phyloP scores from a whole-genome alignment of 305 asterid genomes.

The Coffea humblotiana region DNA sequence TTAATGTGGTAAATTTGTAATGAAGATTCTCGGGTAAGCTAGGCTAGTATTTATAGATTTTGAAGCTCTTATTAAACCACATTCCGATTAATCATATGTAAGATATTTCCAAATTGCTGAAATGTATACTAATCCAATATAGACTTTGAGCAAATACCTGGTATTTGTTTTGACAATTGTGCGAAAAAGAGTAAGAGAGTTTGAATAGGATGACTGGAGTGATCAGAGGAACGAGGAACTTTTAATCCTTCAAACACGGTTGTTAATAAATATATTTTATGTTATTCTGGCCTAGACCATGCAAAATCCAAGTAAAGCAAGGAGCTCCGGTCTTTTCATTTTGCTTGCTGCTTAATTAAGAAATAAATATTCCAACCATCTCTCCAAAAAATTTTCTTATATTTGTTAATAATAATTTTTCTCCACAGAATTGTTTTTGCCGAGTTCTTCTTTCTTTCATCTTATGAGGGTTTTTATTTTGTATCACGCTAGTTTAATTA shows the following conservation, averaged over 20 bases:
- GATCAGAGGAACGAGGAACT: not conserved
- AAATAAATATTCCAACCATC: not conserved
- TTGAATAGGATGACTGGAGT: constrained; percentile 44
- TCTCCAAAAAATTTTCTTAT: not conserved
- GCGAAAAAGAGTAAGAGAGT: constrained; percentile 39
- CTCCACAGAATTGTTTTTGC: not conserved
- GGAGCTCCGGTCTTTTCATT: not conserved
- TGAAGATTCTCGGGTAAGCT: constrained; percentile 2
- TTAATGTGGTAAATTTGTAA: not conserved
- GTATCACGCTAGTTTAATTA: not conserved
- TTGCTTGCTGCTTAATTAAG: not conserved
- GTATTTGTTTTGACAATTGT: constrained; percentile 31
- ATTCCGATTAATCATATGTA: constrained; percentile 24
- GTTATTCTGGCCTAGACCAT: not conserved
- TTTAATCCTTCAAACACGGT: constrained; percentile 69
- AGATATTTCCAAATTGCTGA: not conserved
- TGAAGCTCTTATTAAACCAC: not conserved
- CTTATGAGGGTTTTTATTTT: not conserved
- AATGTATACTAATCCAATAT: constrained; percentile 28
- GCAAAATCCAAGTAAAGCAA: not conserved
- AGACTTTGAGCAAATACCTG: constrained; percentile 38
- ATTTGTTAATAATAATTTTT: not conserved
- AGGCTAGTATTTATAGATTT: constrained; percentile 25
- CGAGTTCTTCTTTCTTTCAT: not conserved
- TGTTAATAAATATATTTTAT: not conserved